These are phyloP conservation scores for Furcasterigmium furcatum DNA, from an alignment of 2,329 filamentous ascomycete genomes.

Conservation along the genomic window DNA sequence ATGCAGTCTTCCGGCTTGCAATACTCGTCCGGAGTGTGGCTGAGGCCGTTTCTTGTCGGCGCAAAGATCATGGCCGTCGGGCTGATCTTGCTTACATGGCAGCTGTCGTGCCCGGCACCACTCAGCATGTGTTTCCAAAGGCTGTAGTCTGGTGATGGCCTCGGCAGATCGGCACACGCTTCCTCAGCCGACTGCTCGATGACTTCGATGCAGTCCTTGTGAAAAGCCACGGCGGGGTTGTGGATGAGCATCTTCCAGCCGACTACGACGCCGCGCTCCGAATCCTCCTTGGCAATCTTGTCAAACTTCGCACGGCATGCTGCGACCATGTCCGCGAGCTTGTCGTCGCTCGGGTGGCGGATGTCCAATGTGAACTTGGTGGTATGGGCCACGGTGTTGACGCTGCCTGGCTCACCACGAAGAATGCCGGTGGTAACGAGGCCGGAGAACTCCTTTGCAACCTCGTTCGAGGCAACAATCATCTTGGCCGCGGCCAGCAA, in stretches of 20 bases:
- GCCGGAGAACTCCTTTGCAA: constrained; percentile 56
- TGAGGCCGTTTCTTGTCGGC: constrained; percentile 59
- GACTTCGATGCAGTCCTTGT: constrained; percentile 63
- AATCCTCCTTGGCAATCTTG: constrained; percentile 16
- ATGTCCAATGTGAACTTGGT: constrained; percentile 14
- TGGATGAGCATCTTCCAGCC: constrained; percentile 60
- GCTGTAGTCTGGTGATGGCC: constrained; percentile 10
- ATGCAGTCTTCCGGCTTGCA: constrained; percentile 55
- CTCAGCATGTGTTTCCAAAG: constrained; percentile 32
- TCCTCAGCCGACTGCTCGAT: constrained; percentile 56
- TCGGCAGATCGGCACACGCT: constrained; percentile 5
- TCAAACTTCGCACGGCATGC: constrained; percentile 18
- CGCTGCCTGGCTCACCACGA: constrained; percentile 11
- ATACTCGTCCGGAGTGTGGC: constrained; percentile 62
- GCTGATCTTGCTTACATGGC: constrained; percentile 54
- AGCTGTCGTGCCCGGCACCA: constrained; percentile 45
- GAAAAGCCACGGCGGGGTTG: constrained; percentile 60
- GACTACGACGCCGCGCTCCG: constrained; percentile 35
- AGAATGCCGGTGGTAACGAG: constrained; percentile 70
- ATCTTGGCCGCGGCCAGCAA: constrained; percentile 64
- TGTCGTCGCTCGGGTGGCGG: constrained; percentile 10
- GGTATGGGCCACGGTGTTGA: constrained; percentile 11
- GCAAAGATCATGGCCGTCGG: constrained; percentile 70
- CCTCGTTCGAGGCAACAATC: constrained; percentile 62
- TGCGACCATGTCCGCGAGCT: constrained; percentile 14